Conservation (phyloP, 192 early-diverging fungal genomes). For the Obelidium mucronatum region DNA sequence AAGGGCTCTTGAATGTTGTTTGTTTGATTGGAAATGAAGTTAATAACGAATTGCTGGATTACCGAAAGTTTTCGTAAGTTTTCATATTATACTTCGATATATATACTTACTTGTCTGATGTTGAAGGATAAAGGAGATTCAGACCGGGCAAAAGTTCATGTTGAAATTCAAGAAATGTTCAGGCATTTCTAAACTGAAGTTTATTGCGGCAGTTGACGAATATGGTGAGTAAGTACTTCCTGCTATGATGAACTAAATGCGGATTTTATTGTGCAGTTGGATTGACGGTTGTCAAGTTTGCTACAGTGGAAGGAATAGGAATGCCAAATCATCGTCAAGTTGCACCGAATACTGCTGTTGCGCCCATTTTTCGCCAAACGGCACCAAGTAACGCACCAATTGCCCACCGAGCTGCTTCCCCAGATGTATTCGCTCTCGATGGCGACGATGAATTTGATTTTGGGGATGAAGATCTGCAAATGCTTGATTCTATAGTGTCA, state of each 20-base stretch:
- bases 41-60: conserved; percentile 42
- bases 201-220: conserved; percentile 24
- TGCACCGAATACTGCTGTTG: not conserved
- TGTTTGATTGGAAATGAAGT: conserved; percentile 40
- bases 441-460: not conserved
- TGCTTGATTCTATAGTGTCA: too few species aligned
- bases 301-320: not conserved
- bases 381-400: not conserved
- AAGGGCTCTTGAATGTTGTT: conserved; percentile 14
- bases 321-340: not conserved
- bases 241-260: too few species aligned
- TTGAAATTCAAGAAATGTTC: not conserved
- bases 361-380: not conserved
- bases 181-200: not conserved
- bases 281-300: not conserved
- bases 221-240: conserved; percentile 21
- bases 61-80: conserved; percentile 39
- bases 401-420: not conserved
- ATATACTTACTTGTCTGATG: not conserved
- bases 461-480: not conserved
- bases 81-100: conserved; percentile 2
- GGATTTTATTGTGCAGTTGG: conserved; percentile 6
- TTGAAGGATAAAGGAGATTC: conserved; percentile 38
- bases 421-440: too few species aligned
- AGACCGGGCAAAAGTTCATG: conserved; percentile 38